phyloP scores from a whole-genome alignment of 1,284 basidiomycete species.

The Microbotryum silenes-acaulis region DNA sequence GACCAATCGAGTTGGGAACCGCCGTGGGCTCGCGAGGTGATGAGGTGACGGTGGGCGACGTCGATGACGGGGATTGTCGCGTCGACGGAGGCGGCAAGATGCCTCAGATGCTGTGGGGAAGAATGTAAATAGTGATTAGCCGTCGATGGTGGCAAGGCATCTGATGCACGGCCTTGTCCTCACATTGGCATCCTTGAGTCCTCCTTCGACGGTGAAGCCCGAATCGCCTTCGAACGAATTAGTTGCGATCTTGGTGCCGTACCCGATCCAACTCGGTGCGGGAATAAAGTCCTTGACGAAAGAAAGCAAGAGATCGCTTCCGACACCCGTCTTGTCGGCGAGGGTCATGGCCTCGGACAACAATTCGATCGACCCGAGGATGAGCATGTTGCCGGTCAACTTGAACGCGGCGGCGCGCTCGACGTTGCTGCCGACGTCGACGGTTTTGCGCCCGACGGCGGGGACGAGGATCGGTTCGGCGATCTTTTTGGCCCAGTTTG shows the following conservation, averaged over 20 bases:
- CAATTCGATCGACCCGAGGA: constrained; percentile 53
- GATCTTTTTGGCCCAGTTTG: constrained; percentile 74
- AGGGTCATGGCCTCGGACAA: constrained; percentile 74
- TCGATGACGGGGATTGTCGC: constrained; percentile 75
- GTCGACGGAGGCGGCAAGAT: constrained; percentile 53
- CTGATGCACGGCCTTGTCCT: constrained; percentile 40
- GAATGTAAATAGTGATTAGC: no score
- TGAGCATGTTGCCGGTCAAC: constrained; percentile 32
- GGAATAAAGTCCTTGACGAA: constrained; percentile 49
- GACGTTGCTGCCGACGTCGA: constrained; percentile 53
- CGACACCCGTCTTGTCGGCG: constrained; percentile 74
- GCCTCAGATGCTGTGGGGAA: constrained; percentile 41
- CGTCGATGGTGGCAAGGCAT: not conserved
- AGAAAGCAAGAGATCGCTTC: constrained; percentile 52
- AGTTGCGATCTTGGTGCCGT: constrained; percentile 58
- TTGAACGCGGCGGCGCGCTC: constrained; percentile 54
- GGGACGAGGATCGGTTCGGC: constrained; percentile 67
- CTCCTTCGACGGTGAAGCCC: constrained; percentile 81
- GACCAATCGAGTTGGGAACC: constrained; percentile 25
- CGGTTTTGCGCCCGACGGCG: constrained; percentile 62
- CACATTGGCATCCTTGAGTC: constrained; percentile 64
- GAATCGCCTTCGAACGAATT: constrained; percentile 66
- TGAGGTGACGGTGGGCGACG: constrained; percentile 44
- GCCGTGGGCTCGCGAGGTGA: constrained; percentile 23
- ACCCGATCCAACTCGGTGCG: constrained; percentile 49